phyloP scores from a whole-genome alignment of 2,329 filamentous ascomycete genomes.

The Didymella pomorum region DNA sequence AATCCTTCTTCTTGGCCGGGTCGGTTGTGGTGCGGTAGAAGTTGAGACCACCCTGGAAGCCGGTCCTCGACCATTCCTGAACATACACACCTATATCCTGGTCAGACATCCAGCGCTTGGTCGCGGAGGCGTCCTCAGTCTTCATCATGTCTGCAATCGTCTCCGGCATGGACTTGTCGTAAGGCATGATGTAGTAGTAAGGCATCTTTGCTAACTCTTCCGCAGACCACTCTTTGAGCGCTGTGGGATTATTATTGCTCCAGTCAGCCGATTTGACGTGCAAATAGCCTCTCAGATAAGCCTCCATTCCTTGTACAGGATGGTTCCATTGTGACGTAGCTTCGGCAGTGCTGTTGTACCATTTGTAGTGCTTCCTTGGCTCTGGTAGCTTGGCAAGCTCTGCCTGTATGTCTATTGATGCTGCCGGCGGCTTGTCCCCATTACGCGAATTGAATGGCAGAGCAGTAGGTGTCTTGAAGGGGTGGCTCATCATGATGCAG shows the following conservation, averaged over 20 bases:
- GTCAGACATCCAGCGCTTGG: conserved; percentile 65
- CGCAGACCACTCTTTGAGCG: conserved; percentile 65
- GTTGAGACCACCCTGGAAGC: conserved; percentile 71
- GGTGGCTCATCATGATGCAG: conserved; percentile 71
- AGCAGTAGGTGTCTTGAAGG: conserved; percentile 63
- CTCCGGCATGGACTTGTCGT: conserved; percentile 65
- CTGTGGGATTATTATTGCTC: conserved; percentile 62
- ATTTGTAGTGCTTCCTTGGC: conserved; percentile 75
- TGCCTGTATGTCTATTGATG: conserved; percentile 60
- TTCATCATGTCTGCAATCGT: conserved; percentile 64
- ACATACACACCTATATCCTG: conserved; percentile 67
- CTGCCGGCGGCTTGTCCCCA: conserved; percentile 28
- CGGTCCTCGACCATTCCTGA: conserved; percentile 66
- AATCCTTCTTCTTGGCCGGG: conserved; percentile 58
- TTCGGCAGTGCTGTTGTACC: conserved; percentile 64
- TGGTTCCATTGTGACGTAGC: conserved; percentile 60
- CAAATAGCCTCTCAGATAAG: conserved; percentile 72
- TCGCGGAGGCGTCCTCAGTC: conserved; percentile 57
- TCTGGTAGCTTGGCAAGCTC: conserved; percentile 63
- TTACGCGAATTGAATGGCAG: conserved; percentile 60
- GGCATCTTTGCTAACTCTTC: conserved; percentile 67
- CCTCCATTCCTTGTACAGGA: conserved; percentile 62
- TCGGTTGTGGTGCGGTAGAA: conserved; percentile 71
- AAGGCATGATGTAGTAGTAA: conserved; percentile 73
- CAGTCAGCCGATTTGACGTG: conserved; percentile 72